Evolutionary conservation across 1,284 basidiomycete species (phyloP).

Genomic region (Malassezia psittaci): DNA sequence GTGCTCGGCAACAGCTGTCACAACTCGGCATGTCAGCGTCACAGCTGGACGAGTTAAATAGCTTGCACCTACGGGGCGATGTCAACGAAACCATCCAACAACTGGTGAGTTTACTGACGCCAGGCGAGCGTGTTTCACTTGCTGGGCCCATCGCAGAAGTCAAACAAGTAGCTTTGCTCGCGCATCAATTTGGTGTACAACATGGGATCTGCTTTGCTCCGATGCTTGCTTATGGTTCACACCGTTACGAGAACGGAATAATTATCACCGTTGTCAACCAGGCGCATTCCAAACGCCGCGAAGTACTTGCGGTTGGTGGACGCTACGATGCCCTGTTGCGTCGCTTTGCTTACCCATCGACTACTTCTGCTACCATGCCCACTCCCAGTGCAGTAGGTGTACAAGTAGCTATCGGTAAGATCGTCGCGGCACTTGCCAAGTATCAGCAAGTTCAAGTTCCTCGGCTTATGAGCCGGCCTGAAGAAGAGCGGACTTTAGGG

Average conservation of each 20-base stretch:
- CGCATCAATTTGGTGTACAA: constrained; percentile 57
- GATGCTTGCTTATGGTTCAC: constrained; percentile 55
- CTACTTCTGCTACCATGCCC: constrained; percentile 40
- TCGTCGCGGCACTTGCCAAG: constrained; percentile 59
- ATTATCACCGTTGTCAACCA: constrained; percentile 59
- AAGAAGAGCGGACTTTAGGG: constrained; percentile 72
- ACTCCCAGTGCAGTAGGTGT: constrained; percentile 59
- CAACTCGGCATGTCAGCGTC: constrained; percentile 32
- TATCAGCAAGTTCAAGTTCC: constrained; percentile 60
- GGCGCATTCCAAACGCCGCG: constrained; percentile 53
- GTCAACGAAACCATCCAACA: constrained; percentile 23
- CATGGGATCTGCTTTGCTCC: constrained; percentile 61
- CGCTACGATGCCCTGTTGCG: constrained; percentile 66
- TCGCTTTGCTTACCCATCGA: constrained; percentile 54
- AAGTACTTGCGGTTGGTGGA: constrained; percentile 67
- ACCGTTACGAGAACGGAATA: constrained; percentile 63
- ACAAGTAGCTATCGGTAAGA: constrained; percentile 70
- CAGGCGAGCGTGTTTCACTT: constrained; percentile 33
- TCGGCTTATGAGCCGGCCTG: constrained; percentile 55
- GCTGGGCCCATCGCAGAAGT: constrained; percentile 54
- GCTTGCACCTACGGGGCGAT: constrained; percentile 28
- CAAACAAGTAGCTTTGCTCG: constrained; percentile 58
- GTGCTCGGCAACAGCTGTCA: constrained; percentile 26
- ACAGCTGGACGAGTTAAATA: constrained; percentile 43
- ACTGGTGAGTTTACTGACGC: constrained; percentile 28